A percentile compares a stretch with the other conserved stretches of the same genome.
Evolutionary conservation across 805 yeast species (phyloP).

Genomic region (Clavispora carvajalis): DNA sequence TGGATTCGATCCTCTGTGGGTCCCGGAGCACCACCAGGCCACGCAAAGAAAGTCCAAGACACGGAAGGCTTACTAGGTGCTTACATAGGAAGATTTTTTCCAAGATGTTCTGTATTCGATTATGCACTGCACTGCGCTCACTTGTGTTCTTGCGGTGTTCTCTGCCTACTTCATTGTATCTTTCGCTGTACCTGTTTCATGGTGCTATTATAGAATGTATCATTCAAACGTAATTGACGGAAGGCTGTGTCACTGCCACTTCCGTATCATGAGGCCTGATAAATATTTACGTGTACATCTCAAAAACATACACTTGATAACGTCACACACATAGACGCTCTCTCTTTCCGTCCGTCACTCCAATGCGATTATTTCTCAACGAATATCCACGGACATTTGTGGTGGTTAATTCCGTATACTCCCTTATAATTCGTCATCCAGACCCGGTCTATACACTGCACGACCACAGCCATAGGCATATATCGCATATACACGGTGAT

Average conservation of each 20-base stretch:
- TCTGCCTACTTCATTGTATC: too few species aligned
- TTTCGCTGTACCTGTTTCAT: too few species aligned
- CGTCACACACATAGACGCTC: not conserved
- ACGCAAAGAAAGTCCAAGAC: constrained; percentile 8
- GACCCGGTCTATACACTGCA: constrained; percentile 22
- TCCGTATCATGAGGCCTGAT: too few species aligned
- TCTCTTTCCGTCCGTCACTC: not conserved
- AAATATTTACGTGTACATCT: not conserved
- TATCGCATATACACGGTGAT: constrained; percentile 17
- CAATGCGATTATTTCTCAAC: constrained; percentile 60
- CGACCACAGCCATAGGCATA: constrained; percentile 14
- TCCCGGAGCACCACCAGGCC: constrained; percentile 10
- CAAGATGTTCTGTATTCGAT: too few species aligned
- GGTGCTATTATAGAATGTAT: too few species aligned
- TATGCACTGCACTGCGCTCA: too few species aligned
- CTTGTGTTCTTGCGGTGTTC: too few species aligned
- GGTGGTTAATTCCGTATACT: constrained; percentile 53
- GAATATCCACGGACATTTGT: constrained; percentile 66
- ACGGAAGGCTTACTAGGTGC: constrained; percentile 11
- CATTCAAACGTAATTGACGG: too few species aligned
- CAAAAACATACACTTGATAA: not conserved
- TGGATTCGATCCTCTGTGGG: constrained; percentile 12
- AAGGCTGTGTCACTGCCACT: too few species aligned
- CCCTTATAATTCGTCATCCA: constrained; percentile 54
- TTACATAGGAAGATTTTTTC: too few species aligned